phyloP scores from a whole-genome alignment of 306 rosid species.

The Astragalus glycyphyllos region DNA sequence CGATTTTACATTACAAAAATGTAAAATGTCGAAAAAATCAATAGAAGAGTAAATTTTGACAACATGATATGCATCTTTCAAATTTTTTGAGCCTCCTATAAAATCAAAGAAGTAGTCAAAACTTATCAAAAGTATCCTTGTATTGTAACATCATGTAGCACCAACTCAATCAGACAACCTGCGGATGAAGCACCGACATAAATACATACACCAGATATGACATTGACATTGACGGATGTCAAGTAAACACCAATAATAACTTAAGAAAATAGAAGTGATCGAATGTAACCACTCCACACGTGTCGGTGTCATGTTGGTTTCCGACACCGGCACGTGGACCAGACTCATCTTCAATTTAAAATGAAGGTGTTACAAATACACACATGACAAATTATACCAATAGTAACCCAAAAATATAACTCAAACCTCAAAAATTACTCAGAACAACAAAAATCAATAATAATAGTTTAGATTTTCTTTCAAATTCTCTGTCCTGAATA shows the following conservation, averaged over 20 bases:
- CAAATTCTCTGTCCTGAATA: slow-evolving; percentile 6
- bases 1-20: slow-evolving; percentile 13
- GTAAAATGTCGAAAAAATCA: background rate
- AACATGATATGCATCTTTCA: background rate
- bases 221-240: too few species aligned
- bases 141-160: background rate
- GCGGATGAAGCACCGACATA: too few species aligned
- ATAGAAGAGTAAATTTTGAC: background rate
- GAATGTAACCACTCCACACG: too few species aligned
- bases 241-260: too few species aligned
- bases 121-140: slow-evolving; percentile 15
- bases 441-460: background rate
- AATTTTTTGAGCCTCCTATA: background rate
- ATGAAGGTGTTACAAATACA: too few species aligned
- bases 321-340: too few species aligned
- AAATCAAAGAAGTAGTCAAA: slow-evolving; percentile 11
- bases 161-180: background rate
- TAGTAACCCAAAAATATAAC: background rate
- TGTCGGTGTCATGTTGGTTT: too few species aligned
- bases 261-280: too few species aligned
- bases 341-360: too few species aligned
- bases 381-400: background rate
- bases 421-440: too few species aligned
- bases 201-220: too few species aligned
- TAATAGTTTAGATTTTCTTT: slow-evolving; percentile 1